Evolutionary conservation across 805 yeast genomes (phyloP), one percentile per base, ranked within the genome.

Genomic region (Saccharomycopsis javanensis): DNA sequence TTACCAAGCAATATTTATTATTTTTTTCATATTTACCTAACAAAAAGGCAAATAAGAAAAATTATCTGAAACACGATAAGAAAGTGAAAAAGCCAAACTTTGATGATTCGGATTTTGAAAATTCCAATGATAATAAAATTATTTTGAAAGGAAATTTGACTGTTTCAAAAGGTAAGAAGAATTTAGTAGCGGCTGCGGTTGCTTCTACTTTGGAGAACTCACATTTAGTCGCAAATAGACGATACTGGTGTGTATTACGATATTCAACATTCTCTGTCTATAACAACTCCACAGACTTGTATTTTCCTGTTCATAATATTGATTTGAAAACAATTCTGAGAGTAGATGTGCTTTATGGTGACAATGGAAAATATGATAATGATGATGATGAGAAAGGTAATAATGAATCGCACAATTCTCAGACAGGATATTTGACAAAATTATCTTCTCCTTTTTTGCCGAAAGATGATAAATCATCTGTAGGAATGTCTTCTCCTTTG

Each of bases 221-320:
- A 2, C 48, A 42, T 42, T 20, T 42, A 42, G 48, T 42, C 5
- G 15, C 11, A 25, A 42, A 42, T 25, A 42, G 48, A 20, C 75
- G 95, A 51, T 85, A 78, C 66, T 92, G 97, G 97, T 89, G 89
- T 5, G 80, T 89, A 0, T 71, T 92, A 59, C 75, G 86, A 62
- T 82, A 82, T 38, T 82, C 82, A 51, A 78, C 89, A 0, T 74
- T 92, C 16, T 77, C 88, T 2, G 75, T 88, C 38, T 90, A 85
- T 68, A 71, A 79, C 7, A 79, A 79, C 6, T 79, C 96, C 1
- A 82, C 88, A 0, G 96, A 90, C 58, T 71, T 85, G n/a, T 89
- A 90, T 68, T 90, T 89, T 71, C 97, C 98, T 0, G 73, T 75
- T 7, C 71, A 86, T 37, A 84, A 88, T 0, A 81, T 92, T 37